Evolutionary conservation across 2,329 filamentous ascomycete species (phyloP).

Genomic region (Sphaceloma murrayae): DNA sequence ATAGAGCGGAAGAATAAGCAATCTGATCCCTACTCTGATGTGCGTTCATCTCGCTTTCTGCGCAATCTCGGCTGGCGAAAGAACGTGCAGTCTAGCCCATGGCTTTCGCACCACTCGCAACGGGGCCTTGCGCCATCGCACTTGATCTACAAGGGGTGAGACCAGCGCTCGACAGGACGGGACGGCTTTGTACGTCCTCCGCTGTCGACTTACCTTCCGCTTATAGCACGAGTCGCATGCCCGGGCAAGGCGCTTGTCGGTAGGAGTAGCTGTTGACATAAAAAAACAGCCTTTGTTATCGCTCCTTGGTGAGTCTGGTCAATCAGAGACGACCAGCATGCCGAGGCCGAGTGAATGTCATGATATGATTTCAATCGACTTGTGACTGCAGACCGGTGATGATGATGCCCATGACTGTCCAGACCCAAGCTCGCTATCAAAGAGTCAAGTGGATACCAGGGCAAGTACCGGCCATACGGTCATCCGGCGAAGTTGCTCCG

Average conservation of each 20-base stretch:
- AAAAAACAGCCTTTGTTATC: too few species aligned
- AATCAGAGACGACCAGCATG: too few species aligned
- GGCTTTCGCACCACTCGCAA: conserved; percentile 45
- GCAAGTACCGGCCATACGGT: too few species aligned
- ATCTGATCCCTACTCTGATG: conserved; percentile 7
- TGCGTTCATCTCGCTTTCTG: conserved; percentile 22
- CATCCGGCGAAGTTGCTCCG: too few species aligned
- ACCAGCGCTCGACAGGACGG: conserved; percentile 8
- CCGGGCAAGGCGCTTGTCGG: conserved; percentile 18
- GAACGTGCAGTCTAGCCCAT: conserved; percentile 41
- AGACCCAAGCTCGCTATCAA: too few species aligned
- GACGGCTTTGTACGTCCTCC: too few species aligned
- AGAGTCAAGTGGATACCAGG: too few species aligned
- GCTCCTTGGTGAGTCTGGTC: too few species aligned
- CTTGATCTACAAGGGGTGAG: conserved; percentile 36
- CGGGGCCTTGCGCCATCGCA: conserved; percentile 37
- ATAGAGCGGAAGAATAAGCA: not conserved
- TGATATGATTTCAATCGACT: too few species aligned
- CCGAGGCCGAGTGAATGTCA: too few species aligned
- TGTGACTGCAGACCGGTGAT: too few species aligned
- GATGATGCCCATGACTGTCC: too few species aligned
- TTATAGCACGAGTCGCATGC: conserved; percentile 44
- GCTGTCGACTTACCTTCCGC: conserved; percentile 43
- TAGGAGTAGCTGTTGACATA: not conserved
- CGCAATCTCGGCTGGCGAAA: conserved; percentile 26